A percentile compares a stretch with the other conserved stretches of the same genome.
Conservation (phyloP, 768 basidiomycete species). For the Lanmaoa pseudosensibilis region DNA sequence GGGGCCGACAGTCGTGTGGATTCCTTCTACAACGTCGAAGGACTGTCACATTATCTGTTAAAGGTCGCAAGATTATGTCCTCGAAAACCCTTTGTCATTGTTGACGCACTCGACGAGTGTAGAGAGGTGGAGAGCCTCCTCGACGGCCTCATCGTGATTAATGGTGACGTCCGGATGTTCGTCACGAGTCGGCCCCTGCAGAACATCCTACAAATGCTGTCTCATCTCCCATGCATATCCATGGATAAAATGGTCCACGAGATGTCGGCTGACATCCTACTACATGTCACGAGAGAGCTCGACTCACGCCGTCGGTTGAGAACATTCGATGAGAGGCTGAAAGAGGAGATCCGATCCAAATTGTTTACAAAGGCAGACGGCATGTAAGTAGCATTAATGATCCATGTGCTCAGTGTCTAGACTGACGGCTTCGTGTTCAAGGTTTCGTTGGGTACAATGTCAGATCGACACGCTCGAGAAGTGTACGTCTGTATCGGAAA, state of each 20-base stretch:
- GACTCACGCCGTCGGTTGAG: constrained; percentile 7
- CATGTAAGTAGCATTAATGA: constrained; percentile 11
- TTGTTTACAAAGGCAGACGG: constrained; percentile 18
- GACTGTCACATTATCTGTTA: constrained; percentile 1
- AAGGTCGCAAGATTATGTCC: neutral
- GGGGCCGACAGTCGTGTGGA: neutral
- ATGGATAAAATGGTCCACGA: constrained; percentile 2
- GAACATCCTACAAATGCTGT: constrained; percentile 2
- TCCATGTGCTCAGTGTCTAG: neutral
- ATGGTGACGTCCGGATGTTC: neutral
- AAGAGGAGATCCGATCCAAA: constrained; percentile 2
- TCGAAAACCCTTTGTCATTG: constrained; percentile 8
- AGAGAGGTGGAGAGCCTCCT: constrained; percentile 11
- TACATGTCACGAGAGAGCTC: constrained; percentile 11
- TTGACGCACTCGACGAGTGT: constrained; percentile 29
- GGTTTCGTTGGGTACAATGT: constrained; percentile 20
- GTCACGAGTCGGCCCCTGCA: constrained; percentile 11
- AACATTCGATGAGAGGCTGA: neutral
- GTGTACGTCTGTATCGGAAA: neutral
- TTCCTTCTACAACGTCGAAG: constrained; percentile 1
- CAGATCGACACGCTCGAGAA: constrained; percentile 13
- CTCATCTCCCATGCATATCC: constrained; percentile 5
- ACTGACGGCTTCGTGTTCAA: neutral
- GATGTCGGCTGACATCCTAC: constrained; percentile 9
- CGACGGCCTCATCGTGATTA: neutral